phyloP scores from a whole-genome alignment of 2,329 filamentous ascomycete genomes.

The Apiospora aurea region DNA sequence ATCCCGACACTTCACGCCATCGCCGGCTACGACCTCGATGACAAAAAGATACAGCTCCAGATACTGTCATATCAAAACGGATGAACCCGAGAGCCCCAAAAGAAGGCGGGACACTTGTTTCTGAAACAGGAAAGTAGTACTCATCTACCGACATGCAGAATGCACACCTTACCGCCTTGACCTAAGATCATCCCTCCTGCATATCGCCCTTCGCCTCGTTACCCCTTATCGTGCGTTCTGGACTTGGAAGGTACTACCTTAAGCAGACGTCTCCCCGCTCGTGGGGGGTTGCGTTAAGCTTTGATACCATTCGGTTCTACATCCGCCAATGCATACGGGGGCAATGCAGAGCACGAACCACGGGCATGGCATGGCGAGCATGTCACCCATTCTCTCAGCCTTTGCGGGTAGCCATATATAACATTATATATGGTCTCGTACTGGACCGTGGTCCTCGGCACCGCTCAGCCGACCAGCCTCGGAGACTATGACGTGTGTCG shows the following conservation, averaged over 20 bases:
- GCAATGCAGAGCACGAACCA: background rate
- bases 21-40: background rate
- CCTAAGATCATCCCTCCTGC: background rate
- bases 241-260: background rate
- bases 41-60: background rate
- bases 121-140: slow-evolving; percentile 10
- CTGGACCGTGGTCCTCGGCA: background rate
- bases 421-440: no score
- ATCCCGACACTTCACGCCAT: background rate
- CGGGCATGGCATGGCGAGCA: background rate
- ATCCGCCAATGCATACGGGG: background rate
- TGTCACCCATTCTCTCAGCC: background rate
- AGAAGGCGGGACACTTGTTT: background rate
- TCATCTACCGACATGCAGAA: slow-evolving; percentile 16
- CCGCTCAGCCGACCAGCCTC: background rate
- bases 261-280: slow-evolving; percentile 3
- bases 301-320: background rate
- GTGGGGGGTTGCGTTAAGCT: background rate
- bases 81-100: background rate
- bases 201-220: background rate
- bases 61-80: background rate
- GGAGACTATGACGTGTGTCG: background rate
- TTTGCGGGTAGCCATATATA: background rate
- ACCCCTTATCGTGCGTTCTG: background rate
- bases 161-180: background rate